Evolutionary conservation across 2,329 filamentous ascomycete species (phyloP), one percentile per base, ranked within the genome.

Genomic region (Colletotrichum sansevieriae): DNA sequence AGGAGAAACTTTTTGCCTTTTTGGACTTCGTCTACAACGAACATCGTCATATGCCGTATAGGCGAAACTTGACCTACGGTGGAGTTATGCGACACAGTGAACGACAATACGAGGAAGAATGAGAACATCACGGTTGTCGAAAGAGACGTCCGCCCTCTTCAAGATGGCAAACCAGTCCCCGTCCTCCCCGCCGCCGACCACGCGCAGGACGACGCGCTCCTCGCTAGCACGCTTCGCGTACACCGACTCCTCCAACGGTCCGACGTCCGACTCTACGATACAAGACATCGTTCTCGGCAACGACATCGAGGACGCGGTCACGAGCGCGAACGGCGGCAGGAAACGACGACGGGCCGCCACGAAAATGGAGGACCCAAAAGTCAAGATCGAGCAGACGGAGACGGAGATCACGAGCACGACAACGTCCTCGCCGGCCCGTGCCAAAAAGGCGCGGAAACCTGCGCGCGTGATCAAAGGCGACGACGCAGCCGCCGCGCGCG

Each of bases 221-320:
- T 78, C 79, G 2, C 77, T 87, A 63, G 80, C 85, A 22, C 80
- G 85, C 59, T 86, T 87, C 75, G 77, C 83, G 8, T 78, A 82
- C 74, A 49, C 71, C 57, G 7, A 69, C 74, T 1, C 65, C 74
- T 18, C 72, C 74, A 51, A 73, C 76, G 11, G 12, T 65, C 70
- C 43, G 65, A 68, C 41, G 39, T 12, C 59, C 12, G 37, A 41
- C 33, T 41, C 47, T 9, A 25, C 46, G 29, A 20, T 52, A 1
- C 56, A 44, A 12, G 52, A 68, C 11, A 57, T 29, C 8, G 64
- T 65, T n/a, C 60, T 58, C 25, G 60, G 67, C n/a, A 46, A 71
- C 63, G 88, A 90, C 72, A 89, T 91, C 65, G 89, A 91, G 79
- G 89, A 91, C 83, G 72, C 73, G 75, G 63, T 83, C 74, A 63